phyloP scores from a whole-genome alignment of 2,329 filamentous ascomycete genomes.

The Fusarium annulatum region DNA sequence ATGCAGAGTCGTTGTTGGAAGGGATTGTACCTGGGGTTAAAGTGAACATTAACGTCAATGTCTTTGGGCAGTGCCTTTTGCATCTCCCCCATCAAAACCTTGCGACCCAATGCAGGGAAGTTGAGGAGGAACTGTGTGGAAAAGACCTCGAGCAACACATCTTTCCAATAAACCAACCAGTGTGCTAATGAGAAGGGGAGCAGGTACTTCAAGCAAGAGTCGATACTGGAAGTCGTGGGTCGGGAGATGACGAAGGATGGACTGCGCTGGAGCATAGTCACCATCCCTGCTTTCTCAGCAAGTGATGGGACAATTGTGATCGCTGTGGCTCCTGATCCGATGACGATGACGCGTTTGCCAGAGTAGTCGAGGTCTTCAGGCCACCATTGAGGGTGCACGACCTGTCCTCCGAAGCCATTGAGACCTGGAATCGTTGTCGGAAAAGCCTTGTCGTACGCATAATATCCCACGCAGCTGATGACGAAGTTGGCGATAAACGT shows the following conservation, averaged over 20 bases:
- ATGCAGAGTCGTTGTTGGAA: constrained; percentile 83
- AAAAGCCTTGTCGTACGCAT: constrained; percentile 75
- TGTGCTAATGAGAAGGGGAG: constrained; percentile 61
- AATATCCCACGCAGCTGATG: constrained; percentile 74
- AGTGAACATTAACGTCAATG: constrained; percentile 69
- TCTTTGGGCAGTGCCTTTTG: constrained; percentile 63
- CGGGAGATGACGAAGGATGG: constrained; percentile 76
- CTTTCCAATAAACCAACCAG: constrained; percentile 61
- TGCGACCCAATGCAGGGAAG: constrained; percentile 42
- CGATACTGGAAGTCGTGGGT: constrained; percentile 53
- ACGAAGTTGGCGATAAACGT: constrained; percentile 62
- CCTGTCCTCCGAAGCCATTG: constrained; percentile 70
- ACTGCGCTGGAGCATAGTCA: constrained; percentile 85
- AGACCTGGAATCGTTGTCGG: constrained; percentile 73
- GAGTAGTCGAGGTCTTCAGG: constrained; percentile 73
- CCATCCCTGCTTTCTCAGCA: constrained; percentile 69
- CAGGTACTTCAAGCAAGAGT: constrained; percentile 53
- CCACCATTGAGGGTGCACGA: constrained; percentile 82
- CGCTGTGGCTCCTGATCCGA: constrained; percentile 84
- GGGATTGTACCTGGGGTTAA: constrained; percentile 72
- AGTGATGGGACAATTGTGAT: constrained; percentile 80
- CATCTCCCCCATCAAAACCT: constrained; percentile 56
- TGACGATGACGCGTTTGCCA: constrained; percentile 75
- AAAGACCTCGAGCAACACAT: constrained; percentile 58
- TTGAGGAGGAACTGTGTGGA: constrained; percentile 49